A percentile compares a stretch with the other conserved stretches of the same genome.
Conservation (phyloP, 2,329 filamentous ascomycete genomes). For the Zalaria obscura region DNA sequence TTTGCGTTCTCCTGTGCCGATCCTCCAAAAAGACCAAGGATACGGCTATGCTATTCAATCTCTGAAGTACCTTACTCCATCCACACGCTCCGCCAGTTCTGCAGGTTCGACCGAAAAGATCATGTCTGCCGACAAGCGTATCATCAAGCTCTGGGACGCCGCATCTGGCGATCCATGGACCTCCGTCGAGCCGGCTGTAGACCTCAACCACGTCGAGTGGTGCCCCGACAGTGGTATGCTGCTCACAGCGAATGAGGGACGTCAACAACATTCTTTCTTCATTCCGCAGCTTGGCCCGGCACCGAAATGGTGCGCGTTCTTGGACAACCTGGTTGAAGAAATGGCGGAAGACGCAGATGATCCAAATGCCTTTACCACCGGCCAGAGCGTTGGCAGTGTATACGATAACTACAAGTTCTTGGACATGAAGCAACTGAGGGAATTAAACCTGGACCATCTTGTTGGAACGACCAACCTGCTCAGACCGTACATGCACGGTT, state of each 20-base stretch:
- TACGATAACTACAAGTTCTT: constrained; percentile 99
- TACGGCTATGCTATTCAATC: constrained; percentile 89
- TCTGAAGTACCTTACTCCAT: constrained; percentile 50
- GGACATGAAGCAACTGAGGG: constrained; percentile 70
- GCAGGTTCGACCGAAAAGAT: constrained; percentile 64
- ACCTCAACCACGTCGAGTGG: constrained; percentile 90
- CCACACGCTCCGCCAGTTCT: constrained; percentile 47
- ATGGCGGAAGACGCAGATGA: constrained; percentile 75
- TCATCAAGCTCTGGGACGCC: constrained; percentile 94
- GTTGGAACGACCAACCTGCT: constrained; percentile 81
- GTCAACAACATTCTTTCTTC: constrained; percentile 89
- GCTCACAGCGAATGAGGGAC: constrained; percentile 89
- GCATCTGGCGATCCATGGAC: constrained; percentile 79
- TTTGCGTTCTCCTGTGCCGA: constrained; percentile 69
- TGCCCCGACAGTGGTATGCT: constrained; percentile 89
- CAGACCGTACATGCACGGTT: constrained; percentile 96
- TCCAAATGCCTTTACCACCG: constrained; percentile 37
- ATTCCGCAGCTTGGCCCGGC: constrained; percentile 87
- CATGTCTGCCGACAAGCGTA: constrained; percentile 81
- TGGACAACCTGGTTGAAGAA: constrained; percentile 96
- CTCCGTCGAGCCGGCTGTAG: constrained; percentile 84
- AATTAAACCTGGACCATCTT: constrained; percentile 75
- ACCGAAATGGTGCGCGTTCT: constrained; percentile 88
- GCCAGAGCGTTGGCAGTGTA: constrained; percentile 45
- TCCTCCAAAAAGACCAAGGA: constrained; percentile 88